Evolutionary conservation across 2,329 filamentous ascomycete species (phyloP).

Genomic region (Xylariaceae sp.): DNA sequence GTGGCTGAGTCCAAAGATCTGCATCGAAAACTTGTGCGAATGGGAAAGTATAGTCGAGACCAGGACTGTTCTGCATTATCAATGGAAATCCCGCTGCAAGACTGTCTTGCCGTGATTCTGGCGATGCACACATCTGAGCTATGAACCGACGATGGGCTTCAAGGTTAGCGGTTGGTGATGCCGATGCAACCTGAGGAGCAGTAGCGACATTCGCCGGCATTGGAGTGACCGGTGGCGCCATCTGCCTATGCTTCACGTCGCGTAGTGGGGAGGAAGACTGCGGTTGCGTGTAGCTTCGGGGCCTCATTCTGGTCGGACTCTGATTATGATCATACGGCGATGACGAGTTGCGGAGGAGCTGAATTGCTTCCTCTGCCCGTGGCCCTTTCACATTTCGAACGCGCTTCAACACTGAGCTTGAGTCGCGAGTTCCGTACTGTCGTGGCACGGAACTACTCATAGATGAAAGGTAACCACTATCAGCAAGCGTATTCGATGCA

Average conservation of each 20-base stretch:
- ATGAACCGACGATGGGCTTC: constrained; percentile 72
- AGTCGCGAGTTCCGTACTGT: constrained; percentile 57
- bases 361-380: constrained; percentile 93
- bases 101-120: too few species aligned
- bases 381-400: constrained; percentile 74
- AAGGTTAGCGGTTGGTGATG: constrained; percentile 90
- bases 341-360: constrained; percentile 84
- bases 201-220: constrained; percentile 69
- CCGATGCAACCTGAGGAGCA: constrained; percentile 61
- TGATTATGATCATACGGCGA: constrained; percentile 66
- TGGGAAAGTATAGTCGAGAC: too few species aligned
- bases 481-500: constrained; percentile 39
- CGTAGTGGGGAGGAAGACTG: constrained; percentile 66
- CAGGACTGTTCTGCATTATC: too few species aligned
- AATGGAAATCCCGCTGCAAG: too few species aligned
- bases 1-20: too few species aligned
- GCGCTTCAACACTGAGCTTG: constrained; percentile 77
- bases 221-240: constrained; percentile 76
- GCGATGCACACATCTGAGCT: too few species aligned
- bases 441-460: constrained; percentile 86
- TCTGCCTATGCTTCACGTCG: constrained; percentile 51
- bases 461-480: constrained; percentile 96
- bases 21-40: too few species aligned
- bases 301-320: constrained; percentile 72
- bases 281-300: constrained; percentile 47